Conservation (phyloP, 2,329 filamentous ascomycete species). For the Ophiostoma pallidulum region DNA sequence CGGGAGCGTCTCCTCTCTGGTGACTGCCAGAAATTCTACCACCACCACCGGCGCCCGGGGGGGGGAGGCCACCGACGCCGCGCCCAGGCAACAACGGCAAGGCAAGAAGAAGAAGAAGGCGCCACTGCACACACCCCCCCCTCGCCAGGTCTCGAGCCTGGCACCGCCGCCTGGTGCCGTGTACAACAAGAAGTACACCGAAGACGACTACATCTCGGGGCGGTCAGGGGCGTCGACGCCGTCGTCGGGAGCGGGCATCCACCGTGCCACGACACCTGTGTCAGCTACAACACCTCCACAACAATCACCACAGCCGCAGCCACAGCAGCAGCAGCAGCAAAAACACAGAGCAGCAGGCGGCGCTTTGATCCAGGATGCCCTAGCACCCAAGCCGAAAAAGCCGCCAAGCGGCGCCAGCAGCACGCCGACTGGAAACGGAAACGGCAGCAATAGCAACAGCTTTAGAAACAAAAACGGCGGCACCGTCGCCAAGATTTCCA, state of each 20-base stretch:
- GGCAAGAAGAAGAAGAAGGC: slow-evolving; percentile 47
- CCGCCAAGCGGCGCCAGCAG: slow-evolving; percentile 27
- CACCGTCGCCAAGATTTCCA: slow-evolving; percentile 52
- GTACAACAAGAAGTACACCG: slow-evolving; percentile 63
- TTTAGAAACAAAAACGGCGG: background rate
- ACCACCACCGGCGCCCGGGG: background rate
- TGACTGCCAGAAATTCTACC: background rate
- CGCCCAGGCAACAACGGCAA: slow-evolving; percentile 41
- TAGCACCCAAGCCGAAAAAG: slow-evolving; percentile 45
- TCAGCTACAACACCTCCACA: background rate
- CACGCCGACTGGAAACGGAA: too few relatives aligned
- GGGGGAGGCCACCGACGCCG: slow-evolving; percentile 25
- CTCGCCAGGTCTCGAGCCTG: slow-evolving; percentile 53
- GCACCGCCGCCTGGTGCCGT: slow-evolving; percentile 54
- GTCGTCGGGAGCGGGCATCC: background rate
- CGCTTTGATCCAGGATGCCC: slow-evolving; percentile 68
- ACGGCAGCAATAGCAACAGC: background rate
- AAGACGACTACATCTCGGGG: slow-evolving; percentile 63
- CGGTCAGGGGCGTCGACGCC: slow-evolving; percentile 33
- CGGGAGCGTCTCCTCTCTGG: background rate
- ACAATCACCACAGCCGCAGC: background rate
- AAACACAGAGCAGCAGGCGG: slow-evolving; percentile 43
- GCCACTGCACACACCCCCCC: slow-evolving; percentile 52
- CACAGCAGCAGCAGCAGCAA: background rate
- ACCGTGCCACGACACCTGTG: background rate